These are phyloP conservation scores for Naumovozyma castellii DNA, from an alignment of 805 yeast species.

Conservation along the genomic window DNA sequence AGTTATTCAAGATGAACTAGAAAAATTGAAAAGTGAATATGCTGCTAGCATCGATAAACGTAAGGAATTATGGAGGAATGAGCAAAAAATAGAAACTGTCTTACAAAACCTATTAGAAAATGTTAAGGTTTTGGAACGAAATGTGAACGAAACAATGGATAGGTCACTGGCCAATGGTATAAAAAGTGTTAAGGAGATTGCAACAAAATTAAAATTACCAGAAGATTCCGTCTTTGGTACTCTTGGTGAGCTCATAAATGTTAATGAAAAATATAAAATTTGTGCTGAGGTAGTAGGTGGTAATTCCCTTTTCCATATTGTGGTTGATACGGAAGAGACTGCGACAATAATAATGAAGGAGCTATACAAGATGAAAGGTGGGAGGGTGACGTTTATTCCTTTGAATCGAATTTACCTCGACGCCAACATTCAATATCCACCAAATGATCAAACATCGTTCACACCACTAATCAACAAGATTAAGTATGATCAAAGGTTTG, in stretches of 20 bases:
- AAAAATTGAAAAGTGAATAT: conserved; percentile 33
- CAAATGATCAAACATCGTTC: conserved; percentile 36
- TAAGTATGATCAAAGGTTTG: conserved; percentile 47
- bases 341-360: conserved; percentile 75
- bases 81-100: conserved; percentile 52
- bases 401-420: conserved; percentile 51
- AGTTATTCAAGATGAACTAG: conserved; percentile 24
- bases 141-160: conserved; percentile 66
- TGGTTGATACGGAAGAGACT: conserved; percentile 79
- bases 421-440: conserved; percentile 45
- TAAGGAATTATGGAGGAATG: conserved; percentile 70
- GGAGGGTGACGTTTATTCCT: conserved; percentile 88
- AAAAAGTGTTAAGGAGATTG: conserved; percentile 54
- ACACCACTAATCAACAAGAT: conserved; percentile 75
- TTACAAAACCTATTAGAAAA: conserved; percentile 47
- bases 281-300: conserved; percentile 92
- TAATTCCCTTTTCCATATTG: conserved; percentile 72
- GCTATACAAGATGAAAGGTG: conserved; percentile 56
- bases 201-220: conserved; percentile 45
- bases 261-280: conserved; percentile 69
- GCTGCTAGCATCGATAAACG: conserved; percentile 51
- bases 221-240: conserved; percentile 67
- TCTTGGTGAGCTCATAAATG: conserved; percentile 71
- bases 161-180: conserved; percentile 62
- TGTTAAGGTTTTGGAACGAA: conserved; percentile 46